phyloP scores from a whole-genome alignment of 768 basidiomycete species.

The Astraeus odoratus region DNA sequence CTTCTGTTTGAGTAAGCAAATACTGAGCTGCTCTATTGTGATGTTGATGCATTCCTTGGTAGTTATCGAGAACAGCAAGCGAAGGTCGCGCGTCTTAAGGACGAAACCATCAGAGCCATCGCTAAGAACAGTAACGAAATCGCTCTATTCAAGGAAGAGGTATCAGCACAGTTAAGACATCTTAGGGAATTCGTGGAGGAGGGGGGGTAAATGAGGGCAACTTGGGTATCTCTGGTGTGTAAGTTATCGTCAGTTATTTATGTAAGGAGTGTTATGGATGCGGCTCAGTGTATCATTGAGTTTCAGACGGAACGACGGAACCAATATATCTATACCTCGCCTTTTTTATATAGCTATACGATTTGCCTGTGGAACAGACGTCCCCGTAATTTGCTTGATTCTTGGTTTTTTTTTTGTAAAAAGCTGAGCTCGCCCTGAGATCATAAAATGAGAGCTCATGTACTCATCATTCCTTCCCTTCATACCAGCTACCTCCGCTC shows the following conservation, averaged over 20 bases:
- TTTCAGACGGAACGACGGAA: too few species aligned
- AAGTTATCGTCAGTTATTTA: background rate
- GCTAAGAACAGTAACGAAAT: constrained; percentile 83
- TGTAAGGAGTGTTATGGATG: too few species aligned
- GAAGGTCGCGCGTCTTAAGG: constrained; percentile 64
- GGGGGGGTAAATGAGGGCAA: constrained; percentile 21
- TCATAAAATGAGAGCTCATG: too few species aligned
- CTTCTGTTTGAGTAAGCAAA: constrained; percentile 65
- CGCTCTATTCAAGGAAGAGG: constrained; percentile 72
- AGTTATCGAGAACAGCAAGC: constrained; percentile 79
- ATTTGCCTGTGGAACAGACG: too few species aligned
- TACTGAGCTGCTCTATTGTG: background rate
- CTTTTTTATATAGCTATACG: too few species aligned
- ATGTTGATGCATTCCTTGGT: constrained; percentile 6
- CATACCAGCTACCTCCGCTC: too few species aligned
- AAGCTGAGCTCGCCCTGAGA: too few species aligned
- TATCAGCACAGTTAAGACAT: constrained; percentile 62
- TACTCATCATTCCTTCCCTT: too few species aligned
- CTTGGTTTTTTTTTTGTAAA: too few species aligned
- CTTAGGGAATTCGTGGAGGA: constrained; percentile 63
- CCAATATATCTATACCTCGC: too few species aligned
- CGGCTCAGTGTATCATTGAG: too few species aligned
- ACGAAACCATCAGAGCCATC: constrained; percentile 75
- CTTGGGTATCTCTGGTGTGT: background rate
- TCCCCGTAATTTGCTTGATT: too few species aligned